Percentiles rank a stretch among this genome's conserved stretches.
Evolutionary conservation across 2,329 filamentous ascomycete species (phyloP).

Genomic region (Aureobasidium sp.): DNA sequence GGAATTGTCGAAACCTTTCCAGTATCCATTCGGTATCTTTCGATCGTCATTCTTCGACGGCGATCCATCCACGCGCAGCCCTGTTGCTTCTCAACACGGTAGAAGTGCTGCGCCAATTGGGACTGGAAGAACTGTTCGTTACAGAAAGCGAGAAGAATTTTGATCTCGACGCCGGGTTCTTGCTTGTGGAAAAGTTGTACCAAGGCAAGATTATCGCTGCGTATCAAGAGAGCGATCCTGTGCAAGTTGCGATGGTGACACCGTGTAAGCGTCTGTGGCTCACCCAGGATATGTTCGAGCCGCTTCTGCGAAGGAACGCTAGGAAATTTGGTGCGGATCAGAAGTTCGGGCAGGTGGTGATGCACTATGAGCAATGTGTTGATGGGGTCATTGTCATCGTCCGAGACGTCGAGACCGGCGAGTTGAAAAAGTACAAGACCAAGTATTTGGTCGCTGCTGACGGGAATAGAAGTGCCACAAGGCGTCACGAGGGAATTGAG

Average conservation of each 20-base stretch:
- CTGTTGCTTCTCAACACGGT: constrained; percentile 22
- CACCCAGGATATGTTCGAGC: constrained; percentile 24
- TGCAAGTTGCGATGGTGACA: constrained; percentile 19
- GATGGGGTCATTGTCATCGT: constrained; percentile 19
- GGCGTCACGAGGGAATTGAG: constrained; percentile 18
- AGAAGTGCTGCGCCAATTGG: constrained; percentile 22
- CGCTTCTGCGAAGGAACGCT: constrained; percentile 20
- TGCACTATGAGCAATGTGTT: constrained; percentile 20
- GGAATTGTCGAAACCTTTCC: no score
- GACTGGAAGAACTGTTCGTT: constrained; percentile 21
- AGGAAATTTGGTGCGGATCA: constrained; percentile 18
- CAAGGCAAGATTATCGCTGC: constrained; percentile 14
- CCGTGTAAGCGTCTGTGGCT: constrained; percentile 21
- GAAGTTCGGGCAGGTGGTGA: constrained; percentile 17
- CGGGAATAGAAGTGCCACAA: constrained; percentile 18
- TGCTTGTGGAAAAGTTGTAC: constrained; percentile 22
- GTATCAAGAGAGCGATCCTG: constrained; percentile 9
- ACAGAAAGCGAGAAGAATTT: constrained; percentile 20
- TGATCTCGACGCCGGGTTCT: constrained; percentile 21
- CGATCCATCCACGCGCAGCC: constrained; percentile 23
- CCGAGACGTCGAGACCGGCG: constrained; percentile 6
- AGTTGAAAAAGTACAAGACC: constrained; percentile 12
- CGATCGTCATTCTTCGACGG: constrained; percentile 22
- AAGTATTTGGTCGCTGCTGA: constrained; percentile 21
- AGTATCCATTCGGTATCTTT: constrained; percentile 15